A percentile compares a stretch with the other conserved stretches of the same genome.
phyloP scores from a whole-genome alignment of 192 early-diverging fungal species.

The Gigaspora rosea region DNA sequence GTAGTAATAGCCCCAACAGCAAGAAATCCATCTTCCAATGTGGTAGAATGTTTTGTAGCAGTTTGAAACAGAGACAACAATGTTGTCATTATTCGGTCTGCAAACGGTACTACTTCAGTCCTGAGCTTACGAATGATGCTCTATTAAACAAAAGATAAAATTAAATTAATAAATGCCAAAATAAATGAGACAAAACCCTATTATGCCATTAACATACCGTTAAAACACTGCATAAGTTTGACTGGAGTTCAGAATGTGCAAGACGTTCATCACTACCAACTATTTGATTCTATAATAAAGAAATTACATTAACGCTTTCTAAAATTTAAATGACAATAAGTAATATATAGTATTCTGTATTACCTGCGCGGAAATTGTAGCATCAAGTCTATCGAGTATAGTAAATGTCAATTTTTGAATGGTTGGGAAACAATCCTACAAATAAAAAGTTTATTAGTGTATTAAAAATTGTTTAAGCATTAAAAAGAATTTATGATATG shows the following conservation, averaged over 20 bases:
- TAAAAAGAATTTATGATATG: background rate
- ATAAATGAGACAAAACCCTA: background rate
- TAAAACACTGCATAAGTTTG: constrained; percentile 89
- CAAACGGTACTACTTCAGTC: constrained; percentile 68
- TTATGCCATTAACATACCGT: constrained; percentile 52
- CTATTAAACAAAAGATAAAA: constrained; percentile 30
- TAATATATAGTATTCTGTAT: background rate
- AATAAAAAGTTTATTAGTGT: background rate
- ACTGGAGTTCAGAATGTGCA: constrained; percentile 83
- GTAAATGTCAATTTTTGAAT: constrained; percentile 76
- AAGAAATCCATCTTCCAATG: constrained; percentile 90
- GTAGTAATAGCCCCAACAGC: constrained; percentile 83
- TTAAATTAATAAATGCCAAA: background rate
- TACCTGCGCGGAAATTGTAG: constrained; percentile 53
- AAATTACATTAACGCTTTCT: background rate
- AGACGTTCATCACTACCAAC: constrained; percentile 82
- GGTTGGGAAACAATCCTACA: constrained; percentile 70
- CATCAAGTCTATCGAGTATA: constrained; percentile 79
- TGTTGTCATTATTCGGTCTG: constrained; percentile 90
- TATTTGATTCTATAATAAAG: constrained; percentile 62
- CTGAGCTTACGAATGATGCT: constrained; percentile 80
- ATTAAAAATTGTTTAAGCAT: background rate
- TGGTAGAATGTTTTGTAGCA: constrained; percentile 75
- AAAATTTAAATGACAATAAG: background rate
- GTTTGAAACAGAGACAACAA: constrained; percentile 76